phyloP scores from a whole-genome alignment of 148 eudicot species.

The Hydrangea macrophylla region DNA sequence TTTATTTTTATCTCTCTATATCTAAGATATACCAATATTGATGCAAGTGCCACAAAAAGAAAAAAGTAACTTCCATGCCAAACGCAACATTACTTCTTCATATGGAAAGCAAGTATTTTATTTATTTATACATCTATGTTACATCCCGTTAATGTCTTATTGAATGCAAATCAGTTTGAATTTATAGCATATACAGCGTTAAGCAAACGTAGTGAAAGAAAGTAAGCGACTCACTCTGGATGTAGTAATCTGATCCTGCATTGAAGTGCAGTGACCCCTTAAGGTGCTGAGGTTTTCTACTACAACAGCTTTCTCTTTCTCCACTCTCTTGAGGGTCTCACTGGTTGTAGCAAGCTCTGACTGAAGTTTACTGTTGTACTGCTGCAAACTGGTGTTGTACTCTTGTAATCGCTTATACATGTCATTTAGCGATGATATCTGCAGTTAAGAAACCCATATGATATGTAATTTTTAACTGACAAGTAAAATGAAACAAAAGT shows the following conservation, averaged over 20 bases:
- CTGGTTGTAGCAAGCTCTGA: constrained; percentile 75
- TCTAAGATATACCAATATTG: too few relatives aligned
- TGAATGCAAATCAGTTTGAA: too few relatives aligned
- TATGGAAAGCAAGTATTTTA: too few relatives aligned
- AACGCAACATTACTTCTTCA: too few relatives aligned
- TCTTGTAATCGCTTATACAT: constrained; percentile 91
- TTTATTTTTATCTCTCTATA: too few relatives aligned
- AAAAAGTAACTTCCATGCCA: too few relatives aligned
- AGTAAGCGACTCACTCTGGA: constrained; percentile 44
- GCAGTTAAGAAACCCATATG: constrained; percentile 21
- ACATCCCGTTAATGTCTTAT: not conserved
- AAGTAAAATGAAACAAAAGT: not conserved
- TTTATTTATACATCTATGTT: not conserved
- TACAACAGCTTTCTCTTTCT: constrained; percentile 75
- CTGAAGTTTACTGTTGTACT: constrained; percentile 91
- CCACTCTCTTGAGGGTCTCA: constrained; percentile 80
- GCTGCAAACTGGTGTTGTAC: constrained; percentile 90
- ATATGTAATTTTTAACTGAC: not conserved
- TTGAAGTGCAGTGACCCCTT: constrained; percentile 64
- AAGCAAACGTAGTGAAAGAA: too few relatives aligned
- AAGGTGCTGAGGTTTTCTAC: constrained; percentile 75
- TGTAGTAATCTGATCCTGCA: constrained; percentile 77
- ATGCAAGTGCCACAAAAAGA: too few relatives aligned
- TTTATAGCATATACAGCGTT: too few relatives aligned
- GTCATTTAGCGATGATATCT: constrained; percentile 81